Evolutionary conservation across 805 yeast genomes (phyloP), one percentile per base, ranked within the genome.

Genomic region (Wickerhamiella australiensis): DNA sequence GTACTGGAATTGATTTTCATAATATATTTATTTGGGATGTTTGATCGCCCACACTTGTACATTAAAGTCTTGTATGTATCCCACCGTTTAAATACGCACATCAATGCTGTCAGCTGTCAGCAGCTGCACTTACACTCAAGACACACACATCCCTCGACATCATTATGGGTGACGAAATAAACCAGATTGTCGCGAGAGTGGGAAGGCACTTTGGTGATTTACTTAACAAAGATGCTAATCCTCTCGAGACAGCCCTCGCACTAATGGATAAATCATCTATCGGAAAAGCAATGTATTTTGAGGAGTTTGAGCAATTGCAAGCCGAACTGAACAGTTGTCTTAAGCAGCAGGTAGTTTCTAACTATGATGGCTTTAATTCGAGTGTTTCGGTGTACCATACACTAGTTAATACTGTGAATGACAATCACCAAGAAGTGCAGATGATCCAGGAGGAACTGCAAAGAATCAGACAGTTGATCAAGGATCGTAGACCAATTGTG

Each of bases 261-360:
- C 69, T 92, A 51, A 68, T 87, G 58, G 96, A 90, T 64, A 81
- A 80, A 57, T 79, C 94, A 1, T 83, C 95, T 0, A 92, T 87
- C n/a, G 97, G 97, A 0, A 67, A 85, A 58, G 94, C 95, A 0
- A 81, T 80, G 58, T 76, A 80, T 52, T 71, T 72, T 51, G 72
- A 72, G 1, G 87, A 85, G 53, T 90, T 90, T 56, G 68, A 72
- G 40, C 73, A 74, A 44, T 64, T 86, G 42, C 77, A 80, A 53
- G 67, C 68, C 21, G 68, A 75, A 48, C 74, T 88, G 11, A 75
- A 79, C 13, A 61, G 61, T 15, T 75, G 79, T 22, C 68, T 90
- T 47, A 75, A 80, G 52, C 66, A 65, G 21, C 85, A 88, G 1
- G 96, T 88, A 25, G 82, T 81, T 55, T 83, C 52, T 38, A 61